Conservation (phyloP, 73 alveolate species). For the Paramecium primaurelia region DNA sequence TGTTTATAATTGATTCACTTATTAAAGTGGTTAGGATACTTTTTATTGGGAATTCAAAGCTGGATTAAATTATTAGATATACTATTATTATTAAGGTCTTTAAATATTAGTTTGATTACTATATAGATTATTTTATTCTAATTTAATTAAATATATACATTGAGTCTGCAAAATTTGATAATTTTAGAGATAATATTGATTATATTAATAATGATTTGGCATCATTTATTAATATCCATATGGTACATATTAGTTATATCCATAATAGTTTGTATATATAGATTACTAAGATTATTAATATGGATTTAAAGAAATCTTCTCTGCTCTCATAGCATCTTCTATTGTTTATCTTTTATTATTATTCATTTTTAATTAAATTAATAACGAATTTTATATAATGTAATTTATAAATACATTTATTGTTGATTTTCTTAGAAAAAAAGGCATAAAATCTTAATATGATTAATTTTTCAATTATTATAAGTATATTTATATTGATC, state of each 20-base stretch:
- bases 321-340: conserved; percentile 43
- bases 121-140: not conserved
- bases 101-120: not conserved
- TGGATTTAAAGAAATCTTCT: not conserved
- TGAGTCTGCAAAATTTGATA: not conserved
- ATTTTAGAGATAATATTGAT: not conserved
- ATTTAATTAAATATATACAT: not conserved
- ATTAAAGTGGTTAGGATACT: not conserved
- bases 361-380: not conserved
- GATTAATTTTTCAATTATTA: not conserved
- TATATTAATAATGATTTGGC: not conserved
- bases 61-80: not conserved
- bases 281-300: not conserved
- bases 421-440: not conserved
- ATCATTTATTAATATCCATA: not conserved
- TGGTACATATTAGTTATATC: not conserved
- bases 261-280: not conserved
- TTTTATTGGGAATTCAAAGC: not conserved
- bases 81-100: not conserved
- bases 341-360: not conserved
- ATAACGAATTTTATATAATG: not conserved
- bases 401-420: not conserved
- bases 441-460: not conserved
- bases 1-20: not conserved
- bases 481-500: not conserved